phyloP scores from a whole-genome alignment of 345 rosid species.

The Punica granatum region DNA sequence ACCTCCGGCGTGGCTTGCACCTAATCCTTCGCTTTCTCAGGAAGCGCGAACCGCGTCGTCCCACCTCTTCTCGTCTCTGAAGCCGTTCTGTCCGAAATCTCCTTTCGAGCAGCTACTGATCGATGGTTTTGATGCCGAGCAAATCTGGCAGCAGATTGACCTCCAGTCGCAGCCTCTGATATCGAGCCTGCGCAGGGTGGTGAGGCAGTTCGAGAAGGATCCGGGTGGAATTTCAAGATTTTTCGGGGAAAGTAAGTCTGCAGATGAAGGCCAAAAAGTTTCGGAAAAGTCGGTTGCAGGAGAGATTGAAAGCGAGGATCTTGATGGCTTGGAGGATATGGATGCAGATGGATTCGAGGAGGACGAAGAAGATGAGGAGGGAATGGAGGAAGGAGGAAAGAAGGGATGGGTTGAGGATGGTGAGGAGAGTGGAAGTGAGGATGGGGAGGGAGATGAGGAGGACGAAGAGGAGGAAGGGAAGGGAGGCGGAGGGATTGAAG shows the following conservation, averaged over 20 bases:
- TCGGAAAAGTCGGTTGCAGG: constrained; percentile 1
- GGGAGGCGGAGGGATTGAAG: constrained; percentile 50
- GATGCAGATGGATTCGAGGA: constrained; percentile 29
- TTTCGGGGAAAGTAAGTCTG: constrained; percentile 13
- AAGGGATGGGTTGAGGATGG: constrained; percentile 15
- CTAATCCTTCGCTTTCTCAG: constrained; percentile 39
- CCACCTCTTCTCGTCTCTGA: constrained; percentile 50
- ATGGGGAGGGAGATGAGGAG: constrained; percentile 15
- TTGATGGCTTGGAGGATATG: constrained; percentile 27
- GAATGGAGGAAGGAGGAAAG: constrained; percentile 14
- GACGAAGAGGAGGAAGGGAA: constrained; percentile 16
- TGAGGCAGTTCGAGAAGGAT: constrained; percentile 44
- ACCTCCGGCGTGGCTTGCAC: constrained; percentile 61
- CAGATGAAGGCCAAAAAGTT: background rate
- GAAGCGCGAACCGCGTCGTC: constrained; percentile 52
- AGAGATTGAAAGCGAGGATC: constrained; percentile 21
- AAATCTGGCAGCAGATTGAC: constrained; percentile 97
- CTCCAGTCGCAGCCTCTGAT: constrained; percentile 58
- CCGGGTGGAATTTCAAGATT: constrained; percentile 40
- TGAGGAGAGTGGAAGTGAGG: constrained; percentile 7
- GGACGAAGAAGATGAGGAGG: constrained; percentile 23
- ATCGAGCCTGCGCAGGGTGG: constrained; percentile 46
- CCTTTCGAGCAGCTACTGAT: constrained; percentile 60
- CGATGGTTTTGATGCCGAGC: constrained; percentile 84
- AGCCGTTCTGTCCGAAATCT: constrained; percentile 45